Evolutionary conservation across 345 rosid species (phyloP).

Genomic region (Syzygium aqueum): DNA sequence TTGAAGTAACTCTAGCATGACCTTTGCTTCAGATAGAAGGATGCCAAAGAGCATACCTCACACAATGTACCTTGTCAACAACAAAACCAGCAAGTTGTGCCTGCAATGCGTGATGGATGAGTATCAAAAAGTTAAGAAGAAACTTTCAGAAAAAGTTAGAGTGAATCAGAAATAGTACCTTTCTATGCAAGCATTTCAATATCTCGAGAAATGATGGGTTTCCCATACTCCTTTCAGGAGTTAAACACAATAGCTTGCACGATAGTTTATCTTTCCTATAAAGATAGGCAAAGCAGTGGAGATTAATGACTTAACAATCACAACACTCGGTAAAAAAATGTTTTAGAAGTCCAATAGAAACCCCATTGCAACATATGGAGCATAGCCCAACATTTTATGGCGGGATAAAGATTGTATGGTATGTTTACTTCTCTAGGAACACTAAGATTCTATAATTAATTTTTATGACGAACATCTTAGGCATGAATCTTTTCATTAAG

Average conservation of each 20-base stretch:
- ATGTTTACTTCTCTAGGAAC: background rate
- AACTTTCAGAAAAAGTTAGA: background rate
- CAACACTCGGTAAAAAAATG: background rate
- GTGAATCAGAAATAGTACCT: constrained; percentile 24
- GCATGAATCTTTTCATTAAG: background rate
- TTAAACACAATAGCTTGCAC: too few species aligned
- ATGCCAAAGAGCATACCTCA: constrained; percentile 37
- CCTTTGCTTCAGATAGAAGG: background rate
- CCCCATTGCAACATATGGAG: background rate
- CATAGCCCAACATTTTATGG: background rate
- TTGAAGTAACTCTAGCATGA: background rate
- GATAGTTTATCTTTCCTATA: constrained; percentile 33
- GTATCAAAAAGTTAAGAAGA: background rate
- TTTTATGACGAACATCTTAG: background rate
- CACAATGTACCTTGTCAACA: constrained; percentile 93
- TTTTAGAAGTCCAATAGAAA: background rate
- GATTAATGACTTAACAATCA: background rate
- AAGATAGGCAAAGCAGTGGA: background rate
- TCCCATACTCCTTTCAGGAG: constrained; percentile 37
- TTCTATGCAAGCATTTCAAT: constrained; percentile 48
- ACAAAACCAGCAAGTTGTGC: constrained; percentile 74
- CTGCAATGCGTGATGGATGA: constrained; percentile 13
- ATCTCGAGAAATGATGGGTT: constrained; percentile 52
- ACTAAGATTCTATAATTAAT: background rate
- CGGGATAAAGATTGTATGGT: background rate